These are phyloP conservation scores for Tetrapisispora phaffii DNA, from an alignment of 805 yeast genomes.

Conservation along the genomic window DNA sequence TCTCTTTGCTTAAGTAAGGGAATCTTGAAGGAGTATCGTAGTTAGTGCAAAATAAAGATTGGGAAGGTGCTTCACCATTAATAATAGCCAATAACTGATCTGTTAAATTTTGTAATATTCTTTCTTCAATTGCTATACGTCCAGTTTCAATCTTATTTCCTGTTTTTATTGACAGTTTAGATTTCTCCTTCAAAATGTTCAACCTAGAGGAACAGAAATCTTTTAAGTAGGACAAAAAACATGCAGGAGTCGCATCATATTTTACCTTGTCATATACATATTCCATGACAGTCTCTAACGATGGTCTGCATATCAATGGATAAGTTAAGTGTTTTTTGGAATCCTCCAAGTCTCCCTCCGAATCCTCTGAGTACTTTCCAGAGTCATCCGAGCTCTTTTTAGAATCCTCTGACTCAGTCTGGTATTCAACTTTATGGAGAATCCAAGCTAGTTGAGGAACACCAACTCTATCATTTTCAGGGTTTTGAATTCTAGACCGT, in stretches of 20 bases:
- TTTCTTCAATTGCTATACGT: neutral
- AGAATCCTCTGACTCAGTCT: constrained; percentile 5
- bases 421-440: constrained; percentile 7
- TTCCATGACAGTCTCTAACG: neutral
- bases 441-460: constrained; percentile 10
- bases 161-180: no score
- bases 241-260: neutral
- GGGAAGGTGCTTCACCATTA: no score
- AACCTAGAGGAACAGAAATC: neutral
- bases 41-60: neutral
- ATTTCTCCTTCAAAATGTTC: neutral
- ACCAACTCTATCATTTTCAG: neutral
- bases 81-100: neutral
- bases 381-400: no score
- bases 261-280: neutral
- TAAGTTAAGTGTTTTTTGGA: no score
- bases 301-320: constrained; percentile 5
- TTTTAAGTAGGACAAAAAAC: neutral
- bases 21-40: neutral
- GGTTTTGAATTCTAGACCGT: neutral
- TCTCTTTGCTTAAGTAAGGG: neutral
- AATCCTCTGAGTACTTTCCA: no score
- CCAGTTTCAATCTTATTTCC: neutral
- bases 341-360: no score
- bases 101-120: neutral